Percentiles rank a stretch among this genome's conserved stretches.
These are phyloP conservation scores for Solanum sitiens DNA, from an alignment of 257 asterid genomes.

Conservation along the genomic window DNA sequence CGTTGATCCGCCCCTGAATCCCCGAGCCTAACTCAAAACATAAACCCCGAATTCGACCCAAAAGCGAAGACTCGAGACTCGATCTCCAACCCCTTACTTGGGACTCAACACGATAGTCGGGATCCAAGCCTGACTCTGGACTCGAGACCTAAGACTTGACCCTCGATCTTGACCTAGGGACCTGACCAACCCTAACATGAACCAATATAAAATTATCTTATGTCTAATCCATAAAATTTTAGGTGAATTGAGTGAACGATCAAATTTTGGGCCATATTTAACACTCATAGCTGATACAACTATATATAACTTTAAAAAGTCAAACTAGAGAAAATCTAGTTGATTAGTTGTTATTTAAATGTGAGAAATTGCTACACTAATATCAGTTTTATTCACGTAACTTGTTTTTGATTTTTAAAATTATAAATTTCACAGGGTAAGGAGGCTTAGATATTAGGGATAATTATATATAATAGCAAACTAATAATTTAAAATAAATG, in stretches of 20 bases:
- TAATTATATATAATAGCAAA: no score
- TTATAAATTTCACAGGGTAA: not conserved
- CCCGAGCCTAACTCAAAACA: not conserved
- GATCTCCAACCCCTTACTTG: not conserved
- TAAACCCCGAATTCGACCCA: no score
- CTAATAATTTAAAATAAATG: no score
- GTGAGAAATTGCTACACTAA: not conserved
- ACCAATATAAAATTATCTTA: not conserved
- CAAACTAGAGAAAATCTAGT: not conserved
- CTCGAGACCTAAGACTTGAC: not conserved
- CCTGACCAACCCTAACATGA: no score
- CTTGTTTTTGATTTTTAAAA: not conserved
- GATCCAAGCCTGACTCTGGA: not conserved
- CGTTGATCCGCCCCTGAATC: no score
- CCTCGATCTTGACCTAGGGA: not conserved
- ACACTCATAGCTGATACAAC: not conserved
- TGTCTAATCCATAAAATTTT: not conserved
- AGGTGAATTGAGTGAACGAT: accelerated
- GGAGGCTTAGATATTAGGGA: not conserved
- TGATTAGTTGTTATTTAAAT: not conserved
- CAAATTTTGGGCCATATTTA: not conserved
- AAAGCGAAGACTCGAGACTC: not conserved
- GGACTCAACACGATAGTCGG: not conserved
- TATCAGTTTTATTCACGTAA: not conserved
- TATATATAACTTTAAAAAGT: not conserved